Evolutionary conservation across 202 grass and related monocot genomes (phyloP), one percentile per base, ranked within the genome.

Genomic region (Dendrocalamus latiflorus): DNA sequence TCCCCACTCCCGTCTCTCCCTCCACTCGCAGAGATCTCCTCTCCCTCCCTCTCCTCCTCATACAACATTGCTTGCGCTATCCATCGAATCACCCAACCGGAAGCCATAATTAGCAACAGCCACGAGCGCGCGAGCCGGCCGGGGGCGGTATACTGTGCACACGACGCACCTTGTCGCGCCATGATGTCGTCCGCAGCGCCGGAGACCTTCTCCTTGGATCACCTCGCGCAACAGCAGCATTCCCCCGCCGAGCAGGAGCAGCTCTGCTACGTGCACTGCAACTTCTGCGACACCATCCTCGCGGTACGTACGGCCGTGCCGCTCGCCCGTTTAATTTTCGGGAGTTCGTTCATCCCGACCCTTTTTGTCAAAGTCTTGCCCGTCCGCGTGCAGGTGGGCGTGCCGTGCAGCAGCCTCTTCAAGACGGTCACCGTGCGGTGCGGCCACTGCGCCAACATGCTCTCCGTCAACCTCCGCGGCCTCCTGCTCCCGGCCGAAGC

Each of bases 251-350:
- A 91, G 78, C 77, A 91, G 84, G 92, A 92, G 89, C 89, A 90
- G 70, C 87, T 94, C 82, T 94, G 93, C 93, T 94, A 94, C 89
- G 93, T 94, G 65, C 82, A 94, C 87, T 94, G 93, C 87, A 91
- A 86, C 75, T 90, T 88, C 83, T 94, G 93, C 85, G 89, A 94
- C 79, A 94, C 93, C 78, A 89, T 92, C 75, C 93, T 94, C 79
- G 93, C 83, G 70, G 93, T 94, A 87, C 65, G 47, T 68, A 9
- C 8, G 43, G 43, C 43, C 43, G 43, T 28, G 17, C 38, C 30
- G 28, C n/a, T n/a, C n/a, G n/a, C 2, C 60, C 43, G 3, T 9
- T 16, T 11, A 0, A n/a, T 16, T 49, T 4, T 6, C 8, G 0
- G 26, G 28, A 8, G 10, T 30, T 75, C 13, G 21, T n/a, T n/a